A percentile compares a stretch with the other conserved stretches of the same genome.
Conservation (phyloP, 768 basidiomycete genomes). For the Tricholoma matsutake region DNA sequence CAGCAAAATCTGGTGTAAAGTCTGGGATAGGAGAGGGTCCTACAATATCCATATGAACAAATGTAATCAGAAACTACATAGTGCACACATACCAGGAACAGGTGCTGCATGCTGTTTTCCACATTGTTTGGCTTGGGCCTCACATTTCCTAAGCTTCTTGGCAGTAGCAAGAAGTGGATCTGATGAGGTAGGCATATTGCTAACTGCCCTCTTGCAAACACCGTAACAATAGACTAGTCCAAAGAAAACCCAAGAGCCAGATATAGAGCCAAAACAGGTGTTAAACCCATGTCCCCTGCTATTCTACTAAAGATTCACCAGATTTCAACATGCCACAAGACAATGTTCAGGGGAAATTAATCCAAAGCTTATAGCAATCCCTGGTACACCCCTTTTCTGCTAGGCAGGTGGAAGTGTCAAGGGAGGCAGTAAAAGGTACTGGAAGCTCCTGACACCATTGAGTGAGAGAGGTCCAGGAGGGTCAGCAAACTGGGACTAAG, state of each 20-base stretch:
- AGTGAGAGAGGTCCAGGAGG: slow-evolving; percentile 7
- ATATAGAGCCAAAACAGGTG: slow-evolving; percentile 7
- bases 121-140: not conserved
- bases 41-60: no score
- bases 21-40: no score
- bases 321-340: no score
- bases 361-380: no score
- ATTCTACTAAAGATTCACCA: no score
- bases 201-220: not conserved
- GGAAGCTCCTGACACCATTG: not conserved
- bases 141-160: not conserved
- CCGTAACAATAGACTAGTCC: not conserved
- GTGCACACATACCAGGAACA: not conserved
- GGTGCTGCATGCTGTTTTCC: not conserved
- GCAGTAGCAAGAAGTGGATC: no score
- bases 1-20: no score
- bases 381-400: slow-evolving; percentile 4
- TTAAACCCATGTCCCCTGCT: slow-evolving; percentile 8
- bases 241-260: not conserved
- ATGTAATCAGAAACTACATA: no score
- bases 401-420: slow-evolving; percentile 4
- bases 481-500: no score
- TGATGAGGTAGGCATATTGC: not conserved
- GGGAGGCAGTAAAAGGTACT: slow-evolving; percentile 1
- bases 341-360: no score